phyloP scores from a whole-genome alignment of 768 basidiomycete genomes.

The Lyophyllum semitale region DNA sequence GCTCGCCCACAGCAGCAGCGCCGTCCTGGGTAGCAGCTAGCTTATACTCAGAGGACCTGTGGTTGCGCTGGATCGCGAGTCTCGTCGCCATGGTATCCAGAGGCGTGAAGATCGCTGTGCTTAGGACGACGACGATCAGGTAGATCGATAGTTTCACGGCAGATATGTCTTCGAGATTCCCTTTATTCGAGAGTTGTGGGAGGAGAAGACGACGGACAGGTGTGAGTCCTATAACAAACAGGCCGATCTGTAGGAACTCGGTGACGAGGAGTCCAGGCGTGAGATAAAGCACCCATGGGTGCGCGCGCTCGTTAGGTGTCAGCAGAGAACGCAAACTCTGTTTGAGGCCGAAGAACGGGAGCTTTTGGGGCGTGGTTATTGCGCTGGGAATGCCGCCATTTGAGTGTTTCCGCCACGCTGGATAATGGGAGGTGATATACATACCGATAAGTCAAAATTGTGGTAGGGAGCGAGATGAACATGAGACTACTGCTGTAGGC shows the following conservation, averaged over 20 bases:
- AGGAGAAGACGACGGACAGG: neutral
- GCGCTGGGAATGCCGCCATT: too few species aligned
- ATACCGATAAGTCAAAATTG: slow-evolving; percentile 9
- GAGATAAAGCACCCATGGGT: slow-evolving; percentile 76
- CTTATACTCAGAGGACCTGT: slow-evolving; percentile 53
- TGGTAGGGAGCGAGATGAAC: slow-evolving; percentile 7
- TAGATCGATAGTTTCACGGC: too few species aligned
- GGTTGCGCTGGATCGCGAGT: slow-evolving; percentile 81
- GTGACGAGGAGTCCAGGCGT: slow-evolving; percentile 74
- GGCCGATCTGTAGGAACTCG: slow-evolving; percentile 40
- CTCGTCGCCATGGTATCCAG: slow-evolving; percentile 76
- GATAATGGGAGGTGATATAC: neutral
- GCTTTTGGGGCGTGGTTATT: slow-evolving; percentile 76
- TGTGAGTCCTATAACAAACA: slow-evolving; percentile 29
- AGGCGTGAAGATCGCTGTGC: slow-evolving; percentile 63
- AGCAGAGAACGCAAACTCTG: slow-evolving; percentile 69
- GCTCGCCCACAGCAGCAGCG: slow-evolving; percentile 41
- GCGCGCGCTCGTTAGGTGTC: slow-evolving; percentile 74
- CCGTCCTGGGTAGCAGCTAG: slow-evolving; percentile 38
- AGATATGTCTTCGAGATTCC: too few species aligned
- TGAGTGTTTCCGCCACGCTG: too few species aligned
- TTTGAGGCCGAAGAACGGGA: slow-evolving; percentile 60
- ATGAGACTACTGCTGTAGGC: neutral
- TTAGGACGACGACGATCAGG: slow-evolving; percentile 50
- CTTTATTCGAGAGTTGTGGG: neutral